Evolutionary conservation across 2,329 filamentous ascomycete genomes (phyloP).

Genomic region (Paraphoma chrysanthemicola): DNA sequence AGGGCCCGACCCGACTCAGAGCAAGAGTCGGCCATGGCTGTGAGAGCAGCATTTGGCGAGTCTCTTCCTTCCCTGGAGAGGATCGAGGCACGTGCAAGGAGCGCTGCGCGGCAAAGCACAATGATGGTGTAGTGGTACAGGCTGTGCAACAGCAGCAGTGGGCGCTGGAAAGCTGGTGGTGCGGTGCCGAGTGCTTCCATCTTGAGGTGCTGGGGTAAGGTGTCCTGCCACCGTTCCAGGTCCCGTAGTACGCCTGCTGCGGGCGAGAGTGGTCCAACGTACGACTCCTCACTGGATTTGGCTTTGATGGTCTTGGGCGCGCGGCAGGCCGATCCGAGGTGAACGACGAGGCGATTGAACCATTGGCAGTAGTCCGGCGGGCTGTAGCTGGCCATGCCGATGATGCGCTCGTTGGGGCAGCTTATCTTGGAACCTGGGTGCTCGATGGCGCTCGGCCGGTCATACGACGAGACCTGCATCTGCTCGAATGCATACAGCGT

Average conservation of each 20-base stretch:
- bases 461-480: constrained; percentile 53
- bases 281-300: constrained; percentile 44
- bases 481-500: constrained; percentile 57
- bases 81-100: constrained; percentile 47
- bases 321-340: constrained; percentile 49
- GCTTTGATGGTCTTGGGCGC: constrained; percentile 43
- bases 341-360: constrained; percentile 46
- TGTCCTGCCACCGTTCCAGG: constrained; percentile 48
- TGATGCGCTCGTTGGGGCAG: constrained; percentile 46
- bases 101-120: constrained; percentile 48
- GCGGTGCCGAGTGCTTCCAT: constrained; percentile 41
- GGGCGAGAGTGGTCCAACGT: constrained; percentile 48
- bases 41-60: constrained; percentile 34
- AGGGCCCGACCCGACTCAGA: constrained; percentile 46
- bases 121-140: constrained; percentile 51
- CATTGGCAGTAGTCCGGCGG: constrained; percentile 50
- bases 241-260: constrained; percentile 49
- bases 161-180: constrained; percentile 45
- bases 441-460: constrained; percentile 54
- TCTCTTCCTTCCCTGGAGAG: constrained; percentile 35
- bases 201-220: constrained; percentile 48
- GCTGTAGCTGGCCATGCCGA: constrained; percentile 38
- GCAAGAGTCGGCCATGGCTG: constrained; percentile 47
- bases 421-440: constrained; percentile 44
- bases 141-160: constrained; percentile 49